Evolutionary conservation across 192 early-diverging fungal genomes (phyloP), one percentile per base, ranked within the genome.

Genomic region (Ambispora gerdemannii): DNA sequence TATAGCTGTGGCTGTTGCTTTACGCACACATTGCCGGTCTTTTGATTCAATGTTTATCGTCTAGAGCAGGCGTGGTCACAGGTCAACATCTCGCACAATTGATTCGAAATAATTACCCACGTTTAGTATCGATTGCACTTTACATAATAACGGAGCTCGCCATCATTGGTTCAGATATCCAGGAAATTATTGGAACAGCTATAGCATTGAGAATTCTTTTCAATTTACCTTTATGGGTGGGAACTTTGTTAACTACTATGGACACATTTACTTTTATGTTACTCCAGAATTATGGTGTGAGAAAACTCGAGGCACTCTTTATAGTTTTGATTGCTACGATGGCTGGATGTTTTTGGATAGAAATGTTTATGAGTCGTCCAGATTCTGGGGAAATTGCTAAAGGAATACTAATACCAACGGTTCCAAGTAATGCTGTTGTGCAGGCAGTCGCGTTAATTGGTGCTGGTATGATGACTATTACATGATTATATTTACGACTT

Each of bases 121-220:
- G 77, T 35, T 74, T 76, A 0, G 67, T 80, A 32, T 55, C 75
- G 15, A 76, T 75, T 8, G 51, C 83, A 58, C 74, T 90, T 31
- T 90, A 85, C 84, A 43, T 84, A 6, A 75, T 88, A 52, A 86
- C 83, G 43, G 84, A 90, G 67, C 62, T 85, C 10, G 88, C 88
- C 3, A 90, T 90, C 43, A 88, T 90, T 28, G 87, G 87, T 3
- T 87, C 85, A 0, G 88, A 90, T 58, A 90, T 90, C 36, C 88
- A 90, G 65, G 88, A 90, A 60, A 91, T 95, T 17, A 87, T 96
- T n/a, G 94, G 94, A 11, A 93, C 93, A 4, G 94, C 93, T 2
- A 93, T 96, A 62, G 92, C 91, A 1, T 70, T 96, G 36, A 87
- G 91, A 31, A 81, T 96, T 38, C 72, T 96, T 35, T 90, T 93